phyloP scores from a whole-genome alignment of 2,329 filamentous ascomycete species.

The Trichoderma gracile region DNA sequence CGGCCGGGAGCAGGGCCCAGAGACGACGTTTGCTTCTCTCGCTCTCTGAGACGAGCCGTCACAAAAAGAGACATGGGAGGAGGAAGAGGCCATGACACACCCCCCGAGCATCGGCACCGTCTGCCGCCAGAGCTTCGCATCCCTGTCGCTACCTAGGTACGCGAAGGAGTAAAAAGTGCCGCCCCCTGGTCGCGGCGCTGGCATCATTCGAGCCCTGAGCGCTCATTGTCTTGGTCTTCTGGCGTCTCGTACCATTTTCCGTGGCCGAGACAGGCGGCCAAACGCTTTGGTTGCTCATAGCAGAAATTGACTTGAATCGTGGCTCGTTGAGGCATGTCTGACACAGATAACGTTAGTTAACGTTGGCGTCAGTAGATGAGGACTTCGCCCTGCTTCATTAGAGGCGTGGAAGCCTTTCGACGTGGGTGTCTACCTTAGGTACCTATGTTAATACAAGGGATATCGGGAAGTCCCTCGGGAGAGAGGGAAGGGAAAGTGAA shows the following conservation, averaged over 20 bases:
- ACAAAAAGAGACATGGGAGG: not conserved
- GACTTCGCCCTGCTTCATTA: constrained; percentile 3
- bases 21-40: not conserved
- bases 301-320: not conserved
- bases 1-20: constrained; percentile 9
- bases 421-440: constrained; percentile 3
- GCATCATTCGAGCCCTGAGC: constrained; percentile 24
- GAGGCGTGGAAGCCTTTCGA: not conserved
- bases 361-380: not conserved
- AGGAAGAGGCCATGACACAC: not conserved
- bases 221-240: not conserved
- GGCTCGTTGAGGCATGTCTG: not conserved
- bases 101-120: constrained; percentile 26
- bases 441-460: not conserved
- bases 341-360: too few species aligned
- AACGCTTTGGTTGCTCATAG: not conserved
- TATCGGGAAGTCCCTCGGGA: too few species aligned
- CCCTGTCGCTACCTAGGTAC: constrained; percentile 27
- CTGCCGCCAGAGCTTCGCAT: constrained; percentile 25
- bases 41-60: constrained; percentile 18
- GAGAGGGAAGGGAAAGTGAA: too few species aligned
- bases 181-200: constrained; percentile 21
- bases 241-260: constrained; percentile 14
- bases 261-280: not conserved
- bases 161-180: constrained; percentile 21